These are phyloP conservation scores for Rhizophagus prolifer DNA, from an alignment of 192 early-diverging fungal genomes.

Conservation along the genomic window DNA sequence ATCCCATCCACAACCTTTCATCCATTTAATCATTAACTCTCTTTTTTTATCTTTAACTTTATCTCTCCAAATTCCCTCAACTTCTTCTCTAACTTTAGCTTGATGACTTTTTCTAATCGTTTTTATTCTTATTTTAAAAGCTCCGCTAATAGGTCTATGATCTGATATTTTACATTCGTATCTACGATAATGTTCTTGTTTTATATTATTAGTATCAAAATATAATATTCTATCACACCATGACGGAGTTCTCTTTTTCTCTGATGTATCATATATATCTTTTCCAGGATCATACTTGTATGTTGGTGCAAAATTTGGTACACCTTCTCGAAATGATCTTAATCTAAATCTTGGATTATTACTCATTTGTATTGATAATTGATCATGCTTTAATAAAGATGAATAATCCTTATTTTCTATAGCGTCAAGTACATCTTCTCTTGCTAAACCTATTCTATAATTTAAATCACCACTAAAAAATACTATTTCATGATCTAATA, in stretches of 20 bases:
- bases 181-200: constrained; percentile 61
- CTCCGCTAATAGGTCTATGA: constrained; percentile 80
- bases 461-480: constrained; percentile 94
- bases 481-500: constrained; percentile 74
- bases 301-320: constrained; percentile 84
- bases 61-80: constrained; percentile 48
- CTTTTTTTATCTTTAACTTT: constrained; percentile 42
- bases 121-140: constrained; percentile 64
- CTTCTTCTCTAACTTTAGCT: constrained; percentile 44
- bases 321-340: constrained; percentile 72
- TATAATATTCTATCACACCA: constrained; percentile 95
- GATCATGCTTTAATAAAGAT: constrained; percentile 62
- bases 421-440: constrained; percentile 62
- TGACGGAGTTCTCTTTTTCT: constrained; percentile 90
- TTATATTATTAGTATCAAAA: constrained; percentile 41
- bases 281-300: constrained; percentile 95
- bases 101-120: constrained; percentile 53
- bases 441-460: constrained; percentile 80
- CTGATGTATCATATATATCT: constrained; percentile 84
- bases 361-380: constrained; percentile 51
- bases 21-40: constrained; percentile 38
- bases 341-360: constrained; percentile 74
- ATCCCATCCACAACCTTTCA: constrained; percentile 38
- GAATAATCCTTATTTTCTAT: constrained; percentile 58
- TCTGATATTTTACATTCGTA: constrained; percentile 75